Conservation (phyloP, 208 protist species). For the Trypanosoma brucei region DNA sequence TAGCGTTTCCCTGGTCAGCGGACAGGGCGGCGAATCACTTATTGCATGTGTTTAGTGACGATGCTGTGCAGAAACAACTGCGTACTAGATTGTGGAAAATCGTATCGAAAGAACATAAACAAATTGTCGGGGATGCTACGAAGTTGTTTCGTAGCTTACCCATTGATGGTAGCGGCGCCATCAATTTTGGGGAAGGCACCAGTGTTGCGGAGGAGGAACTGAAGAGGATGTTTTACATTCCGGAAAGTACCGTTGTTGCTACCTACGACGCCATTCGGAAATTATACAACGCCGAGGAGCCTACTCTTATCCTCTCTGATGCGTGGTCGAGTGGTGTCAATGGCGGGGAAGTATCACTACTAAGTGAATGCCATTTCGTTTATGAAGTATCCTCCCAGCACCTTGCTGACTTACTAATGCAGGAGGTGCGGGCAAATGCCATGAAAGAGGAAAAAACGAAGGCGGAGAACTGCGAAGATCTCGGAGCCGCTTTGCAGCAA, state of each 20-base stretch:
- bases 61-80: slow-evolving; percentile 9
- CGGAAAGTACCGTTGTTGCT: neutral
- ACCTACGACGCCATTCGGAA: neutral
- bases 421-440: neutral
- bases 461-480: neutral
- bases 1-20: slow-evolving; percentile 19
- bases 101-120: slow-evolving; percentile 18
- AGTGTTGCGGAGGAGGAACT: slow-evolving; percentile 8
- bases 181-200: neutral
- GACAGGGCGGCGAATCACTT: slow-evolving; percentile 13
- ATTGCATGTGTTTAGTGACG: slow-evolving; percentile 4
- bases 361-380: slow-evolving; percentile 16
- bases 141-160: neutral
- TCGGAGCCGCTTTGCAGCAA: neutral
- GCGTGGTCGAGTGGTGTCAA: neutral
- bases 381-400: slow-evolving; percentile 9
- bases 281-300: neutral
- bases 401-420: slow-evolving; percentile 4
- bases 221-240: slow-evolving; percentile 11
- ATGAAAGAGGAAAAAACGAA: neutral
- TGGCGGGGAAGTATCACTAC: neutral
- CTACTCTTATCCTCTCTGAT: neutral
- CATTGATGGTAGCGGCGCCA: neutral
- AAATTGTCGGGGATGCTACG: slow-evolving; percentile 4
- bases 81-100: slow-evolving; percentile 24